A percentile compares a stretch with the other conserved stretches of the same genome.
Conservation (phyloP, 352 stramenopile species). For the Phytophthora aleatoria region DNA sequence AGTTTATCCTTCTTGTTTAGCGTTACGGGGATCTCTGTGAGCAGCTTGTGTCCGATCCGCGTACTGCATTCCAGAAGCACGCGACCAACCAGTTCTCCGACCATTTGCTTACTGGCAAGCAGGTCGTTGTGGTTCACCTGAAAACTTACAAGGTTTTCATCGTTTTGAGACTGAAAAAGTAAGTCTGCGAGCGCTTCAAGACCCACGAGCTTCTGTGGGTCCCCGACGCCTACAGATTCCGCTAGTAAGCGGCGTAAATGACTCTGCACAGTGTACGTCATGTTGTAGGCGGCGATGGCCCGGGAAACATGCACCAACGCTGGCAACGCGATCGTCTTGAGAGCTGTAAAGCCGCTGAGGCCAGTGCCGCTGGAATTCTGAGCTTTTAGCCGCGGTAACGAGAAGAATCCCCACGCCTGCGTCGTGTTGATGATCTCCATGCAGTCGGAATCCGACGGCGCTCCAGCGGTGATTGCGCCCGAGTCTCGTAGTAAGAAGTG, state of each 20-base stretch:
- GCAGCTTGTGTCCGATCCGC: conserved; percentile 55
- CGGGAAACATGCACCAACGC: conserved; percentile 57
- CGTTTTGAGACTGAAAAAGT: conserved; percentile 9
- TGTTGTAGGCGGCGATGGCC: conserved; percentile 71
- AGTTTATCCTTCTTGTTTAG: conserved; percentile 9
- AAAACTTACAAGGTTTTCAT: conserved; percentile 6
- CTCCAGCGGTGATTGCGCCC: conserved; percentile 15
- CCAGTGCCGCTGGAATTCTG: conserved; percentile 28
- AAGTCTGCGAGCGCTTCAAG: conserved; percentile 52
- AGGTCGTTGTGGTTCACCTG: conserved; percentile 49
- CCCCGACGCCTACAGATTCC: conserved; percentile 65
- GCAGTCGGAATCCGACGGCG: conserved; percentile 57
- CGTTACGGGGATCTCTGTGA: conserved; percentile 33
- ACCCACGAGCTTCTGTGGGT: conserved; percentile 77
- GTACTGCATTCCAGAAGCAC: conserved; percentile 77
- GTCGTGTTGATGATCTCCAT: conserved; percentile 87
- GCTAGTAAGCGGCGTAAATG: conserved; percentile 63
- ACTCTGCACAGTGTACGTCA: conserved; percentile 68
- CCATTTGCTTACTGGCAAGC: conserved; percentile 18
- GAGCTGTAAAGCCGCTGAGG: conserved; percentile 31
- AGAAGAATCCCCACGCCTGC: conserved; percentile 83
- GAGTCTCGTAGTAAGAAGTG: conserved; percentile 47
- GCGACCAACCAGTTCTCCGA: conserved; percentile 67
- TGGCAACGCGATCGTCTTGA: conserved; percentile 44
- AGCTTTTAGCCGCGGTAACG: conserved; percentile 36